Evolutionary conservation across 1,284 basidiomycete species (phyloP), one percentile per base, ranked within the genome.

Genomic region (Cryptococcus amylolentus): DNA sequence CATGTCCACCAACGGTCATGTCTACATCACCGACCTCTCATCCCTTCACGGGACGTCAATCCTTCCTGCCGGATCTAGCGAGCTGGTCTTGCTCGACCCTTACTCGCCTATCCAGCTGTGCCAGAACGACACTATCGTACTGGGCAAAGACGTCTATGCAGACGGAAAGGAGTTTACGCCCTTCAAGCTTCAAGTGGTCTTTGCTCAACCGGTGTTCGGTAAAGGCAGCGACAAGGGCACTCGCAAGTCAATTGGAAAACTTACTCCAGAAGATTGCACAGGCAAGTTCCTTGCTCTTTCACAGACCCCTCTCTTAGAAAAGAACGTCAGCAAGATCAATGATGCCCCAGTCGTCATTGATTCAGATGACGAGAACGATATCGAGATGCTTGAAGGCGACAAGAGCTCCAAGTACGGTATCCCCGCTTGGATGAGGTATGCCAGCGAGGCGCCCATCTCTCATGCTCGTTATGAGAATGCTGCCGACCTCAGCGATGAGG

Each of bases 41-140:
- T 70, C 68, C 14, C 46, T 66, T 27, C 72, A 74, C 48, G 67
- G 68, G 12, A 69, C 69, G 5, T 42, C 23, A 18, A 53, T 71
- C 35, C 14, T 26, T 12, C 38, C 47, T 5, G 16, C 37, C 40
- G 20, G 16, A 9, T 9, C 45, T 5, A n/a, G 12, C 44, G 40
- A 35, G 20, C 26, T 16, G 16, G 37, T 16, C 18, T 18, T 8
- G 5, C 49, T 54, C 20, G 54, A 42, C n/a, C 13, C 54, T 2
- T 37, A 53, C 35, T 31, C 50, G 8, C 66, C 67, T 6, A 38
- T 62, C 18, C 62, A 61, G 40, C 52, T 71, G 1, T 27, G 54
- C 8, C 46, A 73, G 18, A 54, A 57, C 18, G 68, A 71, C 52
- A 40, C 45, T 1, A 57, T 73, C 37, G 45, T 56, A n/a, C 54